Evolutionary conservation across 306 rosid genomes (phyloP).

Genomic region (Quercus glauca): DNA sequence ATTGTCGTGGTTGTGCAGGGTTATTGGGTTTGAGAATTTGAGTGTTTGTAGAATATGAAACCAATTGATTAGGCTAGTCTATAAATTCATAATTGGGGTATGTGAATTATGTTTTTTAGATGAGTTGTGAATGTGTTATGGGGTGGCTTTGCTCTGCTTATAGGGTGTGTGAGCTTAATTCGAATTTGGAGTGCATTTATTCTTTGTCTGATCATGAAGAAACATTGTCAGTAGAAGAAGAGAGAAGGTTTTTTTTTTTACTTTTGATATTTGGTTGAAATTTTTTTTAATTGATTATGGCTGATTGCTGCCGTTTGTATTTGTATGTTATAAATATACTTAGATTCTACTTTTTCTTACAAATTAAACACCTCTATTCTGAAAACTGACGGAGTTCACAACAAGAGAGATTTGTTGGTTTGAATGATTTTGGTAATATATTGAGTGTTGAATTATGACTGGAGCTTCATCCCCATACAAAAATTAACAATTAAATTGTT

Average conservation of each 20-base stretch:
- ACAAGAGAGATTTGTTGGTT: neutral
- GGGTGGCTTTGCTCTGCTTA: neutral
- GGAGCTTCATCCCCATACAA: too few relatives aligned
- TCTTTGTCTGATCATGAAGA: neutral
- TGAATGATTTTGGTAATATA: neutral
- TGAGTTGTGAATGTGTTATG: neutral
- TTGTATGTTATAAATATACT: neutral
- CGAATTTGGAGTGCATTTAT: neutral
- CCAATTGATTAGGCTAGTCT: neutral
- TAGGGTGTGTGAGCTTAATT: neutral
- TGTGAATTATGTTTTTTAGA: neutral
- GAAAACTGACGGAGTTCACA: neutral
- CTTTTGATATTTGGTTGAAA: too few relatives aligned
- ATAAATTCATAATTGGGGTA: neutral
- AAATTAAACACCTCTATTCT: neutral
- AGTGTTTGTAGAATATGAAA: neutral
- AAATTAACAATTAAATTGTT: too few relatives aligned
- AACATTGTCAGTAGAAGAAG: neutral
- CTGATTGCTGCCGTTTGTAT: neutral
- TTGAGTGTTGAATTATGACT: too few relatives aligned
- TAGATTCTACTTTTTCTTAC: neutral
- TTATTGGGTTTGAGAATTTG: neutral
- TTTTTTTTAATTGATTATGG: too few relatives aligned
- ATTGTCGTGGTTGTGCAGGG: neutral
- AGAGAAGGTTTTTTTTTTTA: neutral